Evolutionary conservation across 2,329 filamentous ascomycete genomes (phyloP).

Genomic region (Colletotrichum tofieldiae): DNA sequence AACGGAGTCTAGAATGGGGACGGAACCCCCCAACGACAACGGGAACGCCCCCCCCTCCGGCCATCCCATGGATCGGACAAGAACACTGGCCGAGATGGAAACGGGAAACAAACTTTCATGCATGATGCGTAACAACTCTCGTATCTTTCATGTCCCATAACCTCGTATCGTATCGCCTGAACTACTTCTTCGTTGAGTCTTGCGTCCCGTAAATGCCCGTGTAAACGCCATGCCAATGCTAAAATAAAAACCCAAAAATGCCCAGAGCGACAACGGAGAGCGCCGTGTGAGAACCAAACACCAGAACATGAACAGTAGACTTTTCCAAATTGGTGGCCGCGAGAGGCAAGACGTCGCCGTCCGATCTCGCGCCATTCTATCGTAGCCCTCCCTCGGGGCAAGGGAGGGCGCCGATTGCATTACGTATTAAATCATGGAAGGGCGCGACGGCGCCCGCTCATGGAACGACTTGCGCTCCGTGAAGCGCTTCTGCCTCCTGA

Average conservation of each 20-base stretch:
- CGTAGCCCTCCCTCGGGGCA: background rate
- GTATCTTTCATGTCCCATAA: background rate
- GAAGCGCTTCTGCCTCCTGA: conserved; percentile 59
- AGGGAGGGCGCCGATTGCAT: conserved; percentile 1
- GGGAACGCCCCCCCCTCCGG: background rate
- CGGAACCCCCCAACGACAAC: background rate
- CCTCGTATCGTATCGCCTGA: conserved; percentile 2
- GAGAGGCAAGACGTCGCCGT: background rate
- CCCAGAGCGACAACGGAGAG: background rate
- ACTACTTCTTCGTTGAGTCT: background rate
- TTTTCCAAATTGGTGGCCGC: background rate
- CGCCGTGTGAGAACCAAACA: background rate
- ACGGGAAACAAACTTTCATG: background rate
- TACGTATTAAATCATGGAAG: conserved; percentile 15
- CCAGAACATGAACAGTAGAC: background rate
- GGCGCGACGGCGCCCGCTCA: conserved; percentile 25
- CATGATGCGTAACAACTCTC: background rate
- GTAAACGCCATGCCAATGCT: conserved; percentile 7
- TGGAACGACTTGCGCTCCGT: conserved; percentile 54
- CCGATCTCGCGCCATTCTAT: background rate
- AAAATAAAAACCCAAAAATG: background rate
- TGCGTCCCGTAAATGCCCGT: background rate
- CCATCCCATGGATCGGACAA: background rate
- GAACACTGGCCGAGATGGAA: background rate
- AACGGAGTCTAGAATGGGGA: background rate